Evolutionary conservation across 164 flowering plant species (phyloP), one percentile per base, ranked within the genome.

Genomic region (Tetracentron sinense): DNA sequence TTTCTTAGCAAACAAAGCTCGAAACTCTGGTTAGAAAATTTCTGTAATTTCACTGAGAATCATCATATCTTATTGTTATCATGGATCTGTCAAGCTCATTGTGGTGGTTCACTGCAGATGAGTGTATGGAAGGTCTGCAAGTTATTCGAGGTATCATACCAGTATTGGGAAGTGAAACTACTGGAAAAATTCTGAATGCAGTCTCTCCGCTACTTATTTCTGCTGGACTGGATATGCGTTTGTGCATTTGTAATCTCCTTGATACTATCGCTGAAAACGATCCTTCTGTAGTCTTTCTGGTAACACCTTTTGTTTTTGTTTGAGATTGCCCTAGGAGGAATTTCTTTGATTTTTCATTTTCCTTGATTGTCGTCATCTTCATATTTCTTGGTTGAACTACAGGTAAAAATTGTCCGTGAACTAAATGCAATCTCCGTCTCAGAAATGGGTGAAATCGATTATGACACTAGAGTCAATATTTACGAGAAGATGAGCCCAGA

Each of bases 371-470:
- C 11, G 29, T 14, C n/a, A 29, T 42, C 4, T 20, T 57, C 31
- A 2, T 51, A n/a, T 42, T 51, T 38, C 16, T 56, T 62, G 30
- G 42, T 31, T 53, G 58, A 48, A 35, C 21, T 81, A 68, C 83
- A 94, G 99, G 96, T 90, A 54, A 74, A 80, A 60, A 79, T 88
- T 67, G 25, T 88, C 23, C 69, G 74, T 29, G 80, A 83, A 53
- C 63, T 95, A 70, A 95, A 95, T 78, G 84, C 96, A 56, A 77
- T 82, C 23, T 84, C 92, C 54, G 63, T 58, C 22, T 35, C 67
- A 22, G 99, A 89, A 72, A 72, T 89, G 30, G 94, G 72, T 57
- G 87, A 69, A 49, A 76, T 84, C 72, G 97, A 94, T 76, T 87
- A 80, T 74, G 97, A 89, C 53, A 73, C 73, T 29, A 69, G 86